phyloP scores from a whole-genome alignment of 2,329 filamentous ascomycete genomes.

The Fusarium sp. region DNA sequence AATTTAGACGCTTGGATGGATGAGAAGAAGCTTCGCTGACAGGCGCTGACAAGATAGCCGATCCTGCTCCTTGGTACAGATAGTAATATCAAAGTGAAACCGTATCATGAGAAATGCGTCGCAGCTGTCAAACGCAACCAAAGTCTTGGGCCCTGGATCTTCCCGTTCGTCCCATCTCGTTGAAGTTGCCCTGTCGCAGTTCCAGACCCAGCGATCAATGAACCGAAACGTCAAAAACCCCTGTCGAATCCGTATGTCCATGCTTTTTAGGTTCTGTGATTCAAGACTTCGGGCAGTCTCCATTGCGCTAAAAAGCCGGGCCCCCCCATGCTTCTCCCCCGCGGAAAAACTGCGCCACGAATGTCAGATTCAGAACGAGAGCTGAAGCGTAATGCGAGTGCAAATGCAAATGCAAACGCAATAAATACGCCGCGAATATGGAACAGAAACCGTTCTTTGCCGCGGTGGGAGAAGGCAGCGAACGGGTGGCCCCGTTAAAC shows the following conservation, averaged over 20 bases:
- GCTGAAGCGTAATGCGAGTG: slow-evolving; percentile 9
- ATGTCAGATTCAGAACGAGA: slow-evolving; percentile 28
- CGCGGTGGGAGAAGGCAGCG: neutral
- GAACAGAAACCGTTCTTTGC: slow-evolving; percentile 6
- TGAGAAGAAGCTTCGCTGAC: neutral
- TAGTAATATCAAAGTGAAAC: slow-evolving; percentile 12
- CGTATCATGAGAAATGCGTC: slow-evolving; percentile 12
- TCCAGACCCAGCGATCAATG: slow-evolving; percentile 24
- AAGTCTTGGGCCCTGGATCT: slow-evolving; percentile 17
- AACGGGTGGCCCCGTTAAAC: slow-evolving; percentile 16
- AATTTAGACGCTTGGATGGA: slow-evolving; percentile 1
- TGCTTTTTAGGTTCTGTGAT: slow-evolving; percentile 26
- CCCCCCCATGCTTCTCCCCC: neutral
- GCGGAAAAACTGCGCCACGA: slow-evolving; percentile 43
- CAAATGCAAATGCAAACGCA: neutral
- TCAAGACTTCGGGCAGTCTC: slow-evolving; percentile 39
- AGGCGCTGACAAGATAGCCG: neutral
- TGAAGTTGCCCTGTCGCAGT: slow-evolving; percentile 11
- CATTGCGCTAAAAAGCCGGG: slow-evolving; percentile 19
- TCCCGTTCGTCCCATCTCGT: slow-evolving; percentile 29
- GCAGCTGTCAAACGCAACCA: slow-evolving; percentile 18
- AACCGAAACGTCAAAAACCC: slow-evolving; percentile 21
- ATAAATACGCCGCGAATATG: slow-evolving; percentile 27
- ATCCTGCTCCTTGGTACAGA: neutral
- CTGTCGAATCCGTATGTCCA: neutral